Evolutionary conservation across 2,329 filamentous ascomycete genomes (phyloP).

Genomic region (Trichoderma oligosporum): DNA sequence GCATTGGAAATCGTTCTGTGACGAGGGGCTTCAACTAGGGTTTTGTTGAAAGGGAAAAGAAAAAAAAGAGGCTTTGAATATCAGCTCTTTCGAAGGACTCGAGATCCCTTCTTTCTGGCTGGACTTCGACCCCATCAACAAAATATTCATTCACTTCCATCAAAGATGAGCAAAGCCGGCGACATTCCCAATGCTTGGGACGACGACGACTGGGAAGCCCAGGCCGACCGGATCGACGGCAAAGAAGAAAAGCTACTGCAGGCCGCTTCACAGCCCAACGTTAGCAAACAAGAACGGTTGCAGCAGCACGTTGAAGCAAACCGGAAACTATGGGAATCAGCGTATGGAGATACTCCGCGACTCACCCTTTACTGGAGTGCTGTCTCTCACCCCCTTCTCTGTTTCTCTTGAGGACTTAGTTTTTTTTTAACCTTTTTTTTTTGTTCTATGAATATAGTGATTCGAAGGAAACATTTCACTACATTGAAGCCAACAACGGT

Average conservation of each 20-base stretch:
- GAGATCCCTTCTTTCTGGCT: not conserved
- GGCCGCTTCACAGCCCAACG: constrained; percentile 36
- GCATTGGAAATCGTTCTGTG: not conserved
- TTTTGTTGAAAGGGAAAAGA: not conserved
- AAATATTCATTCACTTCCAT: not conserved
- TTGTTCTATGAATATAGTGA: constrained; percentile 52
- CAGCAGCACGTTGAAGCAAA: constrained; percentile 81
- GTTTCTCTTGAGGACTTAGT: not conserved
- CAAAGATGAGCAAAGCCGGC: constrained; percentile 39
- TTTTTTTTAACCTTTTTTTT: not conserved
- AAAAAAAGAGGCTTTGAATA: not conserved
- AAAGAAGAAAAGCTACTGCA: constrained; percentile 34
- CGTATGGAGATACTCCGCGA: constrained; percentile 50
- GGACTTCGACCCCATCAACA: constrained; percentile 26
- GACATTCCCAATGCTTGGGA: constrained; percentile 76
- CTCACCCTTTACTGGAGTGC: too few relatives aligned
- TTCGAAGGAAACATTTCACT: constrained; percentile 67
- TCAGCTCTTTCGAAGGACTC: not conserved
- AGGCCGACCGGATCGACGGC: constrained; percentile 59
- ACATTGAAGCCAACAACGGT: constrained; percentile 60
- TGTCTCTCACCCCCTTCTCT: not conserved
- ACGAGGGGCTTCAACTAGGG: not conserved
- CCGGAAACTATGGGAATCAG: constrained; percentile 82
- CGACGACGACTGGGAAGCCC: constrained; percentile 82
- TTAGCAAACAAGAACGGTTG: constrained; percentile 72